Evolutionary conservation across 148 eudicot species (phyloP).

Genomic region (Rhododendron kiyosumense): DNA sequence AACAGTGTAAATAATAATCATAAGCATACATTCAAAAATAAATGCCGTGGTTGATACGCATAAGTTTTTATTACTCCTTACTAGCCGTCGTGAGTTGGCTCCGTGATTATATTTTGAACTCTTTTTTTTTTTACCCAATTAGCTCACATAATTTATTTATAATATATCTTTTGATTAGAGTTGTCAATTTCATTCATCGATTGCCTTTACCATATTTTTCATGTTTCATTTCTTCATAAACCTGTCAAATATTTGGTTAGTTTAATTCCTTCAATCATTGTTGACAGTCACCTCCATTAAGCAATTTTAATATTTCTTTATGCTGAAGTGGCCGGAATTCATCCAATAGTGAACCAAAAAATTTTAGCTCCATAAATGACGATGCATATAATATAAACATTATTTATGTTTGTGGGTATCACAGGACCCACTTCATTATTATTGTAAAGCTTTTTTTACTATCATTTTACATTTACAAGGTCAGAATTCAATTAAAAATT

Average conservation of each 20-base stretch:
- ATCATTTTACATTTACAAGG: not conserved
- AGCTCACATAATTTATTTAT: not conserved
- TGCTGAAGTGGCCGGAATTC: not conserved
- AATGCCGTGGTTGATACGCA: not conserved
- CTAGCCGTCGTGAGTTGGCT: too few relatives aligned
- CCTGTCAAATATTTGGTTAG: not conserved
- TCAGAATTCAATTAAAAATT: not conserved
- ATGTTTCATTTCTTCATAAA: not conserved
- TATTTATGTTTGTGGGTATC: not conserved
- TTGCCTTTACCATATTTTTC: not conserved
- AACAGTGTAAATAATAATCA: not conserved
- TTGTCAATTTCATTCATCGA: not conserved
- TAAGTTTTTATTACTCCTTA: not conserved
- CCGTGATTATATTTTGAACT: not conserved
- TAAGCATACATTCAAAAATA: not conserved
- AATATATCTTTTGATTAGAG: not conserved
- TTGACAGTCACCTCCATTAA: not conserved
- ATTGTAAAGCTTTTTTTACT: not conserved
- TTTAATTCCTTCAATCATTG: not conserved
- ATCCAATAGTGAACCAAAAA: not conserved
- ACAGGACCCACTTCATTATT: not conserved
- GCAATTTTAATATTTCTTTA: not conserved
- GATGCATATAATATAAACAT: not conserved
- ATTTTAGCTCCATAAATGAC: not conserved
- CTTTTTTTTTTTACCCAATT: too few relatives aligned